Evolutionary conservation across 805 yeast genomes (phyloP), one percentile per base, ranked within the genome.

Genomic region (Kodamaea sagamina): DNA sequence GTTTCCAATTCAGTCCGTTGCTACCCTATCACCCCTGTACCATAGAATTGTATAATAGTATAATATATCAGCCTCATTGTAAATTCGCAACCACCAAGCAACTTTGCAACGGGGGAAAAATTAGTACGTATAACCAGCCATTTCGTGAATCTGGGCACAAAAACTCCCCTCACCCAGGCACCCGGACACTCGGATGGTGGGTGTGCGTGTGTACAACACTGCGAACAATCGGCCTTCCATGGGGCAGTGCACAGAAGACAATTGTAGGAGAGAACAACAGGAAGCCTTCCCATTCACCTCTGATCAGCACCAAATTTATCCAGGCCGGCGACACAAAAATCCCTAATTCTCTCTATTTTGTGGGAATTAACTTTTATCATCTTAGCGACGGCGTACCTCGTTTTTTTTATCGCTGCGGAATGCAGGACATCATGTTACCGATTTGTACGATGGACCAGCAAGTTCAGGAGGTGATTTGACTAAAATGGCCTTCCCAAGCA

Each of bases 11-110:
- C 32, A 16, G 32, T 29, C 18, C 18, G 32, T 29, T 29, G 32
- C 32, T 15, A 13, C 32, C 21, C 24, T n/a, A n/a, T 16, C 36
- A 16, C 18, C 36, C 19, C 36, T 32, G 36, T 32, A 32, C 24
- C 36, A 32, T 32, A 32, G 24, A 6, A 9, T n/a, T 27, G 36
- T 31, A 39, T 24, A 15, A 17, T 39, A 32, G 21, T 32, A 32
- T 16, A 29, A 29, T 13, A 32, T 16, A 32, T 12, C 36, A 17
- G 29, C 29, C 29, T 26, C 29, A 10, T 10, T 9, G 13, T 26
- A n/a, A 26, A 26, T n/a, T 26, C 11, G 21, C 19, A 24, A 26
- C 29, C 29, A 21, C 24, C 24, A 21, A 21, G 24, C 24, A 21
- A 21, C 24, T 21, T 21, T 21, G 24, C 24, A 21, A 21, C 24